A percentile compares a stretch with the other conserved stretches of the same genome.
phyloP scores from a whole-genome alignment of 2,329 filamentous ascomycete genomes.

The Arthrobotrys megalospora region DNA sequence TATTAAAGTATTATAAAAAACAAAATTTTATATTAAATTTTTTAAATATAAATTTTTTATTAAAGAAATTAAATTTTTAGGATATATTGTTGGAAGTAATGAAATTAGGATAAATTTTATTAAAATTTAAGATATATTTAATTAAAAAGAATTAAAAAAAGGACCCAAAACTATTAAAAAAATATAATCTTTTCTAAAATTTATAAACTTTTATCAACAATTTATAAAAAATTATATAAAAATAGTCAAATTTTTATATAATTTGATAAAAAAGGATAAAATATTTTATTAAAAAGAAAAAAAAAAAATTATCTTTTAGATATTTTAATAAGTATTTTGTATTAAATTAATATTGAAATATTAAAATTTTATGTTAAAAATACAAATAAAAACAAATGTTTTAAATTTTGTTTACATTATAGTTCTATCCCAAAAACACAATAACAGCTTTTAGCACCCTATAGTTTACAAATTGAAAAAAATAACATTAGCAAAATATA shows the following conservation, averaged over 20 bases:
- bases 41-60: too few species aligned
- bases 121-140: background rate
- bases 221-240: slow-evolving; percentile 9
- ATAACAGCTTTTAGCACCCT: too few species aligned
- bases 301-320: background rate
- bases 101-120: slow-evolving; percentile 5
- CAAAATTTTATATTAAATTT: too few species aligned
- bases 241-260: slow-evolving; percentile 2
- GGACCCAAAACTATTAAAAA: background rate
- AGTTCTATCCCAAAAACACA: too few species aligned
- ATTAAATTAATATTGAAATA: background rate
- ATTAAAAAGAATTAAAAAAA: slow-evolving; percentile 10
- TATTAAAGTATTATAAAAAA: too few species aligned
- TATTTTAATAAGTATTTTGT: too few species aligned
- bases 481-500: background rate
- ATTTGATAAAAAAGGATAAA: slow-evolving; percentile 1
- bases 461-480: background rate
- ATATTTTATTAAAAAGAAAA: slow-evolving; percentile 1
- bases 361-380: slow-evolving; percentile 11
- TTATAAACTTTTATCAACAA: slow-evolving; percentile 5
- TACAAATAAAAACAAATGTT: slow-evolving; percentile 1
- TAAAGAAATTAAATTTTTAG: slow-evolving; percentile 3
- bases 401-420: too few species aligned
- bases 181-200: too few species aligned
- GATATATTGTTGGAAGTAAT: background rate